These are phyloP conservation scores for Clitopilus passeckerianus DNA, from an alignment of 768 basidiomycete genomes.

Conservation along the genomic window DNA sequence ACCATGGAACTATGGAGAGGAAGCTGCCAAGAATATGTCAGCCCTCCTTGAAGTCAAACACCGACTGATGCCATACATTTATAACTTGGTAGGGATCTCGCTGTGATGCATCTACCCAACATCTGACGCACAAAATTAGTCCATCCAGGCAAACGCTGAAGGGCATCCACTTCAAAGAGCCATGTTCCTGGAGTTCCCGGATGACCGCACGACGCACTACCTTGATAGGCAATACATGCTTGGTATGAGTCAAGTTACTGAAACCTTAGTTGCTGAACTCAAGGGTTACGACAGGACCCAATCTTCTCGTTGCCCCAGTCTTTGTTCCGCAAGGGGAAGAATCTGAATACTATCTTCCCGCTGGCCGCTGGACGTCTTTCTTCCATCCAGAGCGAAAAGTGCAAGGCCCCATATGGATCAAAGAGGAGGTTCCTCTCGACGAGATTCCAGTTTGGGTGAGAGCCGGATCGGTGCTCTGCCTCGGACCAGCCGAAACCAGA, in stretches of 20 bases:
- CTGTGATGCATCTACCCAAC: not conserved
- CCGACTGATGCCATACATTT: constrained; percentile 72
- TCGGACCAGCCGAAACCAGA: constrained; percentile 47
- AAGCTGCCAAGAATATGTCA: constrained; percentile 60
- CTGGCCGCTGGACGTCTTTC: constrained; percentile 57
- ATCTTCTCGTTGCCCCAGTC: constrained; percentile 58
- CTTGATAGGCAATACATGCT: constrained; percentile 60
- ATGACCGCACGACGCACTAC: constrained; percentile 53
- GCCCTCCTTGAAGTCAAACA: constrained; percentile 60
- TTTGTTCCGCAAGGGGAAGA: constrained; percentile 50
- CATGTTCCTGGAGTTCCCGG: constrained; percentile 63
- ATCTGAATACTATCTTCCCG: constrained; percentile 56
- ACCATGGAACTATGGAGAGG: constrained; percentile 73
- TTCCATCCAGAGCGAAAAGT: constrained; percentile 49
- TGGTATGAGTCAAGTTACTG: constrained; percentile 12
- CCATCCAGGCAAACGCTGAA: constrained; percentile 41
- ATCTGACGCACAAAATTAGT: constrained; percentile 23
- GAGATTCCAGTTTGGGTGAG: constrained; percentile 67
- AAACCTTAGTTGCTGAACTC: constrained; percentile 1
- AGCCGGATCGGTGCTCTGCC: constrained; percentile 47
- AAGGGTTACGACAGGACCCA: constrained; percentile 34
- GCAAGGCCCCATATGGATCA: constrained; percentile 58
- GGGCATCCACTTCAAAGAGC: constrained; percentile 59
- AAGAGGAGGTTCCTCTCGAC: constrained; percentile 56
- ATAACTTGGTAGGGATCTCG: constrained; percentile 36